Percentiles rank a stretch among this genome's conserved stretches.
Evolutionary conservation across 805 yeast genomes (phyloP).

Genomic region (Cyberlindnera euphorbiiphila): DNA sequence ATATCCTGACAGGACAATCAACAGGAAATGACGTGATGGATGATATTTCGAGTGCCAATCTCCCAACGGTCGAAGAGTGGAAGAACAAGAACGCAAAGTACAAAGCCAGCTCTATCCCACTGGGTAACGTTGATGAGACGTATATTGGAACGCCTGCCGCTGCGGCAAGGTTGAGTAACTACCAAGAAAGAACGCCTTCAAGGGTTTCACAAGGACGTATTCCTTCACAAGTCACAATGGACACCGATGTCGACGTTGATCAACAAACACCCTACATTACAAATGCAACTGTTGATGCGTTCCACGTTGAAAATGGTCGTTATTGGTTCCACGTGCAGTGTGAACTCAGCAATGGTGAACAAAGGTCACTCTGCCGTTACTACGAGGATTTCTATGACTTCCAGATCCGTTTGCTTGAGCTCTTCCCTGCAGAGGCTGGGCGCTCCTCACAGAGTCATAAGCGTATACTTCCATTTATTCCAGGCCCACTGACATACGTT

Average conservation of each 20-base stretch:
- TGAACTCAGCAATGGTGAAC: slow-evolving; percentile 60
- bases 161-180: slow-evolving; percentile 6
- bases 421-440: slow-evolving; percentile 92
- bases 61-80: slow-evolving; percentile 97
- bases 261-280: slow-evolving; percentile 23
- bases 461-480: slow-evolving; percentile 87
- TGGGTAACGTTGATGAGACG: slow-evolving; percentile 50
- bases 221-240: slow-evolving; percentile 6
- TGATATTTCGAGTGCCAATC: slow-evolving; percentile 59
- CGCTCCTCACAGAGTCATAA: slow-evolving; percentile 63
- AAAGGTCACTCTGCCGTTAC: slow-evolving; percentile 73
- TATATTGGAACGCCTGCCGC: slow-evolving; percentile 6
- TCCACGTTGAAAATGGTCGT: slow-evolving; percentile 76
- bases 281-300: slow-evolving; percentile 71
- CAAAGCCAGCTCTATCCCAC: slow-evolving; percentile 81
- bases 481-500: slow-evolving; percentile 92
- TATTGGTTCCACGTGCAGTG: slow-evolving; percentile 83
- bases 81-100: slow-evolving; percentile 85
- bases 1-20: slow-evolving; percentile 61
- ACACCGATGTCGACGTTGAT: slow-evolving; percentile 15
- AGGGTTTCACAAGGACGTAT: slow-evolving; percentile 10
- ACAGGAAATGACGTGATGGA: slow-evolving; percentile 50
- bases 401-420: slow-evolving; percentile 76
- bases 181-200: slow-evolving; percentile 5
- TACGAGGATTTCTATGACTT: slow-evolving; percentile 96